phyloP scores from a whole-genome alignment of 139 green algal genomes.

The Nannochloris sp. region DNA sequence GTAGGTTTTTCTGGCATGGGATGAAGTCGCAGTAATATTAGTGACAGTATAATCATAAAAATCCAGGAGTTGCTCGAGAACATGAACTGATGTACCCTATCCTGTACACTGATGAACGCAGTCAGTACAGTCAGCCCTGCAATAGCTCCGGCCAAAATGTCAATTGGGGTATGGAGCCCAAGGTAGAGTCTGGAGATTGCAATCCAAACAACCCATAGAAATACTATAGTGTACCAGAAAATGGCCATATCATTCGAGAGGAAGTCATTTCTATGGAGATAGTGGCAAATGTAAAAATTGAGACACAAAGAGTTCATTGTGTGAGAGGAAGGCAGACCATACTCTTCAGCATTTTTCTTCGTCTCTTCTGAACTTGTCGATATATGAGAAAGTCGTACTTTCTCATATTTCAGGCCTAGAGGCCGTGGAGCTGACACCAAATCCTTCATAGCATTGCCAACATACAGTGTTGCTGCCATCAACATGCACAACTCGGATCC shows the following conservation, averaged over 20 bases:
- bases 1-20: conserved; percentile 33
- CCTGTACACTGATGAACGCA: conserved; percentile 26
- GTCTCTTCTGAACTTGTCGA: conserved; percentile 15
- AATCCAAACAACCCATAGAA: conserved; percentile 35
- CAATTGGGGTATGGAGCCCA: conserved; percentile 42
- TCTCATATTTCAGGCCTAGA: conserved; percentile 19
- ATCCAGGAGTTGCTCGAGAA: background rate
- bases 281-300: conserved; percentile 33
- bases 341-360: conserved; percentile 39
- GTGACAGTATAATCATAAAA: conserved; percentile 11
- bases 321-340: conserved; percentile 38
- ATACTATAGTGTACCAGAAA: conserved; percentile 20
- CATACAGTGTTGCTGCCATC: conserved; percentile 35
- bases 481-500: conserved; percentile 12
- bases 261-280: conserved; percentile 24
- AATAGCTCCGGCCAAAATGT: conserved; percentile 33
- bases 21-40: conserved; percentile 37
- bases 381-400: conserved; percentile 14
- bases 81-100: background rate
- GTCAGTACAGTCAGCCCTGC: conserved; percentile 28
- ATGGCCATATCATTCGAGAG: conserved; percentile 9
- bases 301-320: conserved; percentile 42
- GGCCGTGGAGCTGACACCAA: conserved; percentile 36
- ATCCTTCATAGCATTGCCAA: conserved; percentile 49
- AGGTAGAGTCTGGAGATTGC: conserved; percentile 36